Base-by-base conservation (phyloP, 2,329 filamentous ascomycete genomes). In the Clarireedia paspali region DNA sequence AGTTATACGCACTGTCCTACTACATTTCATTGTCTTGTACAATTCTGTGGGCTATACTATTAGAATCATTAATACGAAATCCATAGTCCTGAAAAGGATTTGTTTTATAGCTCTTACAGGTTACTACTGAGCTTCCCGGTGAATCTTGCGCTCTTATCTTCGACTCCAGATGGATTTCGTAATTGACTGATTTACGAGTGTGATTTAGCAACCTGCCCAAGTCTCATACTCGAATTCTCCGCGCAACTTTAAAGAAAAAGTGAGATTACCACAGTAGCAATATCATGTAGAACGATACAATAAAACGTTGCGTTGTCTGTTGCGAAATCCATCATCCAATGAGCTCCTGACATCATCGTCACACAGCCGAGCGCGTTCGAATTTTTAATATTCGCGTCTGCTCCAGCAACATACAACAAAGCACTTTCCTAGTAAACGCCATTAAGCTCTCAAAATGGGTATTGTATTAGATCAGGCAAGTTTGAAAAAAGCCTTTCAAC, bases 401-500 rank as follows among this genome's bases (percentile, higher is more conserved):
- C n/a, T 12, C 46, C 23, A n/a, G 39, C 50, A 47, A n/a, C 39
- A 34, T 23, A 9, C 44, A 53, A 45, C 55, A 57, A 40, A 20
- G 14, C 53, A 42, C 27, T 24, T 47, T 46, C n/a, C 24, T 9
- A 9, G 36, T 30, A 36, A 47, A 30, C 14, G 12, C 20, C 14
- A 10, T 24, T 5, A 40, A 6, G 17, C 20, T 51, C 50, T 26
- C 55, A 62, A 56, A 34, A 68, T 68, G 66, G 60, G 55, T 23
- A 59, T 57, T 9, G 42, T 36, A 48, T 57, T 70, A 27, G 66
- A 70, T 61, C 57, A 64, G 44, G 55, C 64, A 45, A 65, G 58
- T 56, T 58, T 70, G 15, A 57, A 62, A n/a, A 58, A 61, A 39
- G 68, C 68, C 10, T 70, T 70, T 56, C 48, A 67, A 51, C 60